Base-by-base conservation (phyloP, 2,329 filamentous ascomycete species). In the Volutella citrinella region DNA sequence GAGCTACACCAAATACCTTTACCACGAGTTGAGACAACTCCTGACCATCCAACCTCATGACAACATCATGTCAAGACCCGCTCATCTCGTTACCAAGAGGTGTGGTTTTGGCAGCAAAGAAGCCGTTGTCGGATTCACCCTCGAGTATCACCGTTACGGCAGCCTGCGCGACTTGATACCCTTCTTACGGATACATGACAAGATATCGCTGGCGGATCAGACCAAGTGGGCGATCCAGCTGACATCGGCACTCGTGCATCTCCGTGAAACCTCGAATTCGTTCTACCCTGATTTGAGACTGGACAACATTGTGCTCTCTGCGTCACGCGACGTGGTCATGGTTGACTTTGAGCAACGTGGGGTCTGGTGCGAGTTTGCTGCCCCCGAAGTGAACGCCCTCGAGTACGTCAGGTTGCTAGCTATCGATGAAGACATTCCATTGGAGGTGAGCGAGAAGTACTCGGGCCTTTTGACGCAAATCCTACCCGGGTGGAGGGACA, bases 311-410 rank as follows among this genome's bases (percentile, higher is more conserved):
- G 69, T 80, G 4, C 55, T 79, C 11, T 70, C 72, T 2, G 60
- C 61, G 15, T 46, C 58, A 2, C 60, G 59, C 14, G 65, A 78
- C 34, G 56, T 69, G 9, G 51, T 80, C 48, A 72, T 81, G 66
- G 66, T 80, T 5, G 77, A 81, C 42, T 78, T 81, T 48, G 77
- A 81, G 55, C 76, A 80, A 53, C 68, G 77, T 19, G 76, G 77
- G 7, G 74, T 79, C 3, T 80, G 76, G 76, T 77, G 71, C 54
- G 73, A 78, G 51, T 80, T 80, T 52, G 72, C 70, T 2, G 66
- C 77, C 1, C 77, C 77, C 0, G 77, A 81, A 49, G 69, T 80
- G 41, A 78, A 78, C 48, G 69, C 70, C 18, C 59, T 80, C 29
- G 76, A 80, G 45, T 78, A 77, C 44, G 49, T 78, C 12, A 70